Base-by-base conservation (phyloP, 2,329 filamentous ascomycete genomes). In the Talaromyces sp. region DNA sequence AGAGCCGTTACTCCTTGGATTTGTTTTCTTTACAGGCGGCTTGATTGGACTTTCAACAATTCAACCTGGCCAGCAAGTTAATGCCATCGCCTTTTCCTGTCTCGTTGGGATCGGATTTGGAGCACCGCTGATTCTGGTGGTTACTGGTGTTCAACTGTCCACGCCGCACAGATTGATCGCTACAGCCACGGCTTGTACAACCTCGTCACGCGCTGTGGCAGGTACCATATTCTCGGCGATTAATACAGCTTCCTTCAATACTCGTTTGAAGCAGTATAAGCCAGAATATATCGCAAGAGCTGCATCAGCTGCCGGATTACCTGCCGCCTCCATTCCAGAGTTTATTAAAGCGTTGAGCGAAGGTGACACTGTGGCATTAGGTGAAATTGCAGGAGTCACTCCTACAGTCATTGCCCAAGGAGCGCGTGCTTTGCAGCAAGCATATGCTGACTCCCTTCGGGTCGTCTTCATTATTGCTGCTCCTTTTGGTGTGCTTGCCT, bases 151-250 rank as follows among this genome's bases (percentile, higher is more conserved):
- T 10, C 56, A 58, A 52, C 56, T 58, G 19, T 58, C 56, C 3
- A 58, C 56, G 14, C 56, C 56, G 17, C 56, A 58, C 24, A 11
- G 52, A 1, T 17, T 58, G 0, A 58, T 58, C 17, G 56, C 56
- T 10, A 58, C 56, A 8, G 56, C 56, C 29, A 58, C 56, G 2
- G 56, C 56, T 10, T 46, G 26, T 2, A 51, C 56, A 8, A 52
- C 56, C 10, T 38, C n/a, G 29, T 29, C 56, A 0, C 29, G 56
- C 3, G 56, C 56, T 7, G 56, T 58, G 14, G 56, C 17, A 5
- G 56, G 43, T 51, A 29, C 56, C 9, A 31, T 51, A 3, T 58
- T 58, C 56, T 51, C 56, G n/a, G 56, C 46, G 9, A 58, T 58
- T 11, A 27, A n/a, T 32, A 26, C 17, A 11, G 56, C 56, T 19